phyloP scores from a whole-genome alignment of 495 filamentous ascomycete species.

The Symbiotaphrina buchneri region DNA sequence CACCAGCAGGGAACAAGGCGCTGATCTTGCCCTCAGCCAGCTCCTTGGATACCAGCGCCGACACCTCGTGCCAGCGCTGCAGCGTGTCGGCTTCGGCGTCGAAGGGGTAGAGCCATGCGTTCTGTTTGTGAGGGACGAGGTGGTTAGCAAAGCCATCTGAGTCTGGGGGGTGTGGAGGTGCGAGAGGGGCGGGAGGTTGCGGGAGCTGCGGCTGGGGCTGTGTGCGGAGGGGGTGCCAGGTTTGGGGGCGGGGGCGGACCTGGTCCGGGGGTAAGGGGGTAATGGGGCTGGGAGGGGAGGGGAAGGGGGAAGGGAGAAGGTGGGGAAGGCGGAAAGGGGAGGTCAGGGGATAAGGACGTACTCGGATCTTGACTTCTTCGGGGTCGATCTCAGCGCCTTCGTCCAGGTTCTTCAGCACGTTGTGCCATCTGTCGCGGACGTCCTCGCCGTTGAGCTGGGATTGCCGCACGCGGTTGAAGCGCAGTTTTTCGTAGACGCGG shows the following conservation, averaged over 20 bases:
- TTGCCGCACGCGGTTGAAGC: constrained; percentile 20
- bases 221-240: no score
- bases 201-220: no score
- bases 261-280: no score
- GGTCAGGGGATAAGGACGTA: no score
- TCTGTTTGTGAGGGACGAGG: no score
- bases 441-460: constrained; percentile 28
- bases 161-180: no score
- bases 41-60: constrained; percentile 15
- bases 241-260: no score
- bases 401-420: constrained; percentile 21
- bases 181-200: no score
- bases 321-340: no score
- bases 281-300: no score
- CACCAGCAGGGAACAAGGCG: constrained; percentile 13
- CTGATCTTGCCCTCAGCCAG: constrained; percentile 16
- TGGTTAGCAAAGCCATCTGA: no score
- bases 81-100: constrained; percentile 24
- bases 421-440: constrained; percentile 28
- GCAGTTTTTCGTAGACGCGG: constrained; percentile 25
- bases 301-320: no score
- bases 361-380: constrained; percentile 26
- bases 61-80: constrained; percentile 19
- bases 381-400: constrained; percentile 26
- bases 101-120: constrained; percentile 24